Evolutionary conservation across 306 rosid genomes (phyloP), one percentile per base, ranked within the genome.

Genomic region (Acmispon strigosus): DNA sequence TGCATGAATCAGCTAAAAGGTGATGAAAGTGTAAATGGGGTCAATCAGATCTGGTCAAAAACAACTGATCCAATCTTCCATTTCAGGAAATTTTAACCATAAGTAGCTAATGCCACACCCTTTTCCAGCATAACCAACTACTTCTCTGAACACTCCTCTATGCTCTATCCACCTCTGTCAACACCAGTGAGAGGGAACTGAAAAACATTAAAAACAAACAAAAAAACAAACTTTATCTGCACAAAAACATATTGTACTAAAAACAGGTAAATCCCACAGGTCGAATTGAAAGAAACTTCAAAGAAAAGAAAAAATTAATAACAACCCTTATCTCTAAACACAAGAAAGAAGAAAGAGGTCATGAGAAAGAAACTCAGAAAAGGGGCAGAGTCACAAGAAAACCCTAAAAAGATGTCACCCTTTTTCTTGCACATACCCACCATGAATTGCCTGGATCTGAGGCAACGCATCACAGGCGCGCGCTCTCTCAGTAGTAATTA

Each of bases 31-130:
- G 81, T 86, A 83, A 83, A 76, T 60, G 79, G 70, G 71, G 73
- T 52, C 66, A 80, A 65, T 79, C 93, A 92, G 98, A 92, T 92
- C 98, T 84, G 86, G 91, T 88, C 93, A 88, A 82, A 90, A 90
- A 78, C 75, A 81, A 72, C 11, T 85, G 78, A 86, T 81, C 88
- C 80, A 48, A 72, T 66, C 87, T 80, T 84, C 86, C 83, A 83
- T 54, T 51, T 68, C 48, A 22, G 78, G 84, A 86, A 84, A 68
- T 6, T 62, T 59, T 29, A 54, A 72, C 80, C 79, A 34, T 62
- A 72, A 79, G 75, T 74, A 69, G 70, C 62, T 48, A 47, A 47
- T 52, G 66, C 65, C 19, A 69, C 27, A 74, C 79, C 68, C 78
- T 72, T 74, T 47, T 77, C 66, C 70, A 75, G 80, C 80, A 79